Evolutionary conservation across 306 rosid genomes (phyloP), one percentile per base, ranked within the genome.

Genomic region (Benincasa hispida): DNA sequence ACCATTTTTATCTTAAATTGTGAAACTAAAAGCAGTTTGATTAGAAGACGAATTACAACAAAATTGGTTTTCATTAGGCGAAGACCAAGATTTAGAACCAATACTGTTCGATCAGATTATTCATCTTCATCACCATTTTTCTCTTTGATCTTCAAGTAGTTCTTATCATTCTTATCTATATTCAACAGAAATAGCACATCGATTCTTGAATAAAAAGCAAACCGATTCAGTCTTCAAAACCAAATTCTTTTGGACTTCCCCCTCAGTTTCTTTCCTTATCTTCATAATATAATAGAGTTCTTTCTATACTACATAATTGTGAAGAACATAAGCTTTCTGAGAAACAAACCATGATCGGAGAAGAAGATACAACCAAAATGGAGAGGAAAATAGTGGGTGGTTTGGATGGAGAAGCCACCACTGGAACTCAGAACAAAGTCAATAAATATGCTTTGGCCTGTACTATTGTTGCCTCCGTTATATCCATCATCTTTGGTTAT

Each of bases 381-480:
- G 56, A 22, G 62, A 59, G 3, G 51, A 34, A n/a, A 11, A 78
- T 45, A 60, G 42, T 11, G 55, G 74, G 74, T 9, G 74, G 74
- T 9, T 58, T 51, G 53, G 42, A 9, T 72, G 88, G 79, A 75
- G 59, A 42, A 41, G 74, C 79, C 21, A 62, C 9, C 12, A 51
- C 78, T 9, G 80, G 25, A 55, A 75, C 32, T 63, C 59, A 21
- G 15, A 19, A 47, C 21, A 84, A 55, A 75, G 41, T 90, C 63
- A 90, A 90, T 82, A 89, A 70, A 48, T 70, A 82, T 83, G 89
- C 98, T 12, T 85, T 83, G 30, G 82, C 81, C 24, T 90, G 94
- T 65, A 86, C 89, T 2, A 21, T 83, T 5, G 82, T 86, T 68
- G 91, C 86, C 73, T 79, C 92, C n/a, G 53, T 89, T 55, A 79